Conservation (phyloP, 139 green algal species). For the Coelastrella sp. region DNA sequence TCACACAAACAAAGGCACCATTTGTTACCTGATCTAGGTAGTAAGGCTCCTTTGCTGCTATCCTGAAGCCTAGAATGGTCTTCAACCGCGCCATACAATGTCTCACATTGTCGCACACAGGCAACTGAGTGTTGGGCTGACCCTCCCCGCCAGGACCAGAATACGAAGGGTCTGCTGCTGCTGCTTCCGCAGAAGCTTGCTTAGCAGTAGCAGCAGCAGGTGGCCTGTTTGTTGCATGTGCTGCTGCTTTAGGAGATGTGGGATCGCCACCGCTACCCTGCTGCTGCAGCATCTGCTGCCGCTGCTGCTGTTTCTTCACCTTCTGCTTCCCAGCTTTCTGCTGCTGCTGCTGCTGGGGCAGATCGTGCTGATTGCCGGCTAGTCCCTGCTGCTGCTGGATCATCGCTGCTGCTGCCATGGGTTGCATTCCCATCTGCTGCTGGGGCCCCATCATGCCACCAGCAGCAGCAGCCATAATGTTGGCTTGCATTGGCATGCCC, state of each 20-base stretch:
- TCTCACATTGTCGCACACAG: not conserved
- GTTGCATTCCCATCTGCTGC: not conserved
- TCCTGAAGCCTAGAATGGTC: conserved; percentile 1
- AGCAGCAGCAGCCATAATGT: not conserved
- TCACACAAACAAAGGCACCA: not conserved
- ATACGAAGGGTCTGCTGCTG: not conserved
- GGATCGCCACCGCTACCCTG: not conserved
- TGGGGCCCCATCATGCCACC: not conserved
- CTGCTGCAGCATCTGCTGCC: conserved; percentile 4
- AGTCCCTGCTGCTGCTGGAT: not conserved
- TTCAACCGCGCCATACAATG: not conserved
- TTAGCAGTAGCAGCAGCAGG: not conserved
- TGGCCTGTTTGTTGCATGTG: not conserved
- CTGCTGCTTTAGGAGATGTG: not conserved
- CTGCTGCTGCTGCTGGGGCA: not conserved
- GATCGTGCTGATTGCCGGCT: not conserved
- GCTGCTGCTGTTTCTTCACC: not conserved
- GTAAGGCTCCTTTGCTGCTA: not conserved
- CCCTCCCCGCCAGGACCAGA: not conserved
- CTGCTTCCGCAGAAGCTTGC: not conserved
- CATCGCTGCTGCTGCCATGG: not conserved
- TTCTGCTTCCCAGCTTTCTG: not conserved
- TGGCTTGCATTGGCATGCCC: not conserved
- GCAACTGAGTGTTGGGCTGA: not conserved
- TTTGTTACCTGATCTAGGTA: conserved; percentile 25